A percentile compares a stretch with the other conserved stretches of the same genome.
phyloP scores from a whole-genome alignment of 2,329 filamentous ascomycete genomes.

The Sclerotinia minor region DNA sequence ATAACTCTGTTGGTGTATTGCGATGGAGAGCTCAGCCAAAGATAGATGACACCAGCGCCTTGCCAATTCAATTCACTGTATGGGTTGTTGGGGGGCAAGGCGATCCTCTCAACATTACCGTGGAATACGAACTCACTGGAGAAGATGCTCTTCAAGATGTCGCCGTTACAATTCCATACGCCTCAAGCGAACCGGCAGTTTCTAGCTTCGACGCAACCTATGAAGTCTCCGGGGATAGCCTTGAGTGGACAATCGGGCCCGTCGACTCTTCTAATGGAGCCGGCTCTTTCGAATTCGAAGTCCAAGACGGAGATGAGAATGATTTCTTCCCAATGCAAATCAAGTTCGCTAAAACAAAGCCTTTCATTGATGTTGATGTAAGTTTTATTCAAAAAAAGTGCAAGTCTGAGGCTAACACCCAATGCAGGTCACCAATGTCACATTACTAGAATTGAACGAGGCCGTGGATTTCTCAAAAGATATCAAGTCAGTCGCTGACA shows the following conservation, averaged over 20 bases:
- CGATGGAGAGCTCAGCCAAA: conserved; percentile 88
- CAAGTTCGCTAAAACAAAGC: conserved; percentile 79
- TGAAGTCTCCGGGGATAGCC: conserved; percentile 85
- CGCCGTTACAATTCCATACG: conserved; percentile 82
- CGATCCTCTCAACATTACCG: conserved; percentile 82
- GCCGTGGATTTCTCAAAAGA: conserved; percentile 83
- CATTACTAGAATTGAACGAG: conserved; percentile 72
- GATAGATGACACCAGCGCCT: conserved; percentile 73
- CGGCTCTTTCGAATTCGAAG: conserved; percentile 94
- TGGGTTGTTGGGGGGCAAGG: conserved; percentile 90
- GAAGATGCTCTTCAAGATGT: conserved; percentile 79
- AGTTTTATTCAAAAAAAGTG: conserved; percentile 43
- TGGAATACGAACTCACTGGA: conserved; percentile 92
- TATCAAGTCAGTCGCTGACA: conserved; percentile 72
- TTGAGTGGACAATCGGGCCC: conserved; percentile 91
- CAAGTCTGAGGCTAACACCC: conserved; percentile 36
- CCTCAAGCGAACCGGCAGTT: conserved; percentile 79
- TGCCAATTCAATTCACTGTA: conserved; percentile 94
- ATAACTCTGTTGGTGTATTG: conserved; percentile 89
- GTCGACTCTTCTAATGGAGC: conserved; percentile 79
- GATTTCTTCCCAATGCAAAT: conserved; percentile 99
- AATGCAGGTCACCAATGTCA: conserved; percentile 64
- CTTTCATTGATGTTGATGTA: conserved; percentile 93
- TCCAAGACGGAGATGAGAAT: conserved; percentile 79
- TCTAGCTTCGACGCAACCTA: conserved; percentile 94